A percentile compares a stretch with the other conserved stretches of the same genome.
phyloP scores from a whole-genome alignment of 352 stramenopile genomes.

The Pythium graminicola region DNA sequence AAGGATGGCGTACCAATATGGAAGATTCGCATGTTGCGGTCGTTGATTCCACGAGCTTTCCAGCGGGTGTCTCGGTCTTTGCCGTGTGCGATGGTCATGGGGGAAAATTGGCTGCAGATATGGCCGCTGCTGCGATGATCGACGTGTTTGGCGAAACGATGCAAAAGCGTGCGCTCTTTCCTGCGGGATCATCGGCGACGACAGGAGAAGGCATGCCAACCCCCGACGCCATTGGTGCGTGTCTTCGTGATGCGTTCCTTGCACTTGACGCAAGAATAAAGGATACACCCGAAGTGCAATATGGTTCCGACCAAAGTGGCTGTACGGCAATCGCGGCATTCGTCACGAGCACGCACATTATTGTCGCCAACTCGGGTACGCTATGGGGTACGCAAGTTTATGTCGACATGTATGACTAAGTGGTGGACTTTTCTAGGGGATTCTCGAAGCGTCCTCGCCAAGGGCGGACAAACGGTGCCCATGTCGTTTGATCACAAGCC shows the following conservation, averaged over 20 bases:
- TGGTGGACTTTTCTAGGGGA: too few species aligned
- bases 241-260: slow-evolving; percentile 61
- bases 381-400: too few species aligned
- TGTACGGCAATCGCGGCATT: slow-evolving; percentile 74
- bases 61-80: slow-evolving; percentile 54
- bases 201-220: slow-evolving; percentile 29
- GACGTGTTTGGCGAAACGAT: slow-evolving; percentile 33
- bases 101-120: slow-evolving; percentile 46
- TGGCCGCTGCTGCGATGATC: slow-evolving; percentile 39
- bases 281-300: slow-evolving; percentile 37
- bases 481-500: slow-evolving; percentile 92
- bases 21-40: slow-evolving; percentile 71
- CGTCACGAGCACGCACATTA: slow-evolving; percentile 60
- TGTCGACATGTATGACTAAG: too few species aligned
- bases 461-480: slow-evolving; percentile 40
- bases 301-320: slow-evolving; percentile 59
- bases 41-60: slow-evolving; percentile 37
- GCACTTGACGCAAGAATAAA: slow-evolving; percentile 55
- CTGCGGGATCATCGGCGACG: slow-evolving; percentile 4
- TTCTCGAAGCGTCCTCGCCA: slow-evolving; percentile 69
- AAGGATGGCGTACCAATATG: slow-evolving; percentile 79
- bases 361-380: slow-evolving; percentile 69
- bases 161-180: slow-evolving; percentile 27
- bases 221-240: slow-evolving; percentile 47
- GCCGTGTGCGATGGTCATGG: slow-evolving; percentile 79